A percentile compares a stretch with the other conserved stretches of the same genome.
phyloP scores from a whole-genome alignment of 192 early-diverging fungal species.

The Thamnidium elegans region DNA sequence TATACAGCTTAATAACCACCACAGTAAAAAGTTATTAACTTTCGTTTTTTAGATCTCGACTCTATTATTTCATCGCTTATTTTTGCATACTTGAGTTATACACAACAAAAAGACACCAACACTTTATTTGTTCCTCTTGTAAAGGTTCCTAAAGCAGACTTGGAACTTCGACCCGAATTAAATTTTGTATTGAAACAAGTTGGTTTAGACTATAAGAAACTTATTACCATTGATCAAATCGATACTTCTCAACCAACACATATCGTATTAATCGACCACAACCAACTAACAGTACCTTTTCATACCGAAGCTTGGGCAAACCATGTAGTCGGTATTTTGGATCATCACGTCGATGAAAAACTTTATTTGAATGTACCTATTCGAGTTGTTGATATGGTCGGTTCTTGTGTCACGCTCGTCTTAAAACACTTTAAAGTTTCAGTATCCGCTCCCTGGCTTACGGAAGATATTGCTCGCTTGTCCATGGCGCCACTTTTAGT shows the following conservation, averaged over 20 bases:
- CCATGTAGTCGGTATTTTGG: constrained; percentile 56
- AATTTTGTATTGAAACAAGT: constrained; percentile 44
- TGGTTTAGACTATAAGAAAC: constrained; percentile 27
- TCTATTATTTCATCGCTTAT: constrained; percentile 59
- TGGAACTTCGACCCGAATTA: constrained; percentile 63
- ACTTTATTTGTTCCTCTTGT: constrained; percentile 53
- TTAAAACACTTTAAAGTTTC: constrained; percentile 36
- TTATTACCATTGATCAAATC: constrained; percentile 53
- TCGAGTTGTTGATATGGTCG: constrained; percentile 56
- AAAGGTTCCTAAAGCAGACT: constrained; percentile 56
- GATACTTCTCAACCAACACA: background rate
- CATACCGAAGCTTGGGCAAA: constrained; percentile 6
- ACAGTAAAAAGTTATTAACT: background rate
- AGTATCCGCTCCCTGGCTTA: background rate
- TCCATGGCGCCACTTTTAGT: constrained; percentile 64
- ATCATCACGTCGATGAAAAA: constrained; percentile 70
- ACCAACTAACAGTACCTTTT: constrained; percentile 47
- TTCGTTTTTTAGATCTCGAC: constrained; percentile 58
- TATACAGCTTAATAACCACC: background rate
- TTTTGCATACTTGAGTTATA: constrained; percentile 48
- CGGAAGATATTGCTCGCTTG: constrained; percentile 41
- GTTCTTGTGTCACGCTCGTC: constrained; percentile 58
- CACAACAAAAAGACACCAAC: background rate
- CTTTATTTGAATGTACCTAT: constrained; percentile 38
- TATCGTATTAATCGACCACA: constrained; percentile 65